phyloP scores from a whole-genome alignment of 1,139 yeast genomes.

The Debaryomycetaceae sp. region DNA sequence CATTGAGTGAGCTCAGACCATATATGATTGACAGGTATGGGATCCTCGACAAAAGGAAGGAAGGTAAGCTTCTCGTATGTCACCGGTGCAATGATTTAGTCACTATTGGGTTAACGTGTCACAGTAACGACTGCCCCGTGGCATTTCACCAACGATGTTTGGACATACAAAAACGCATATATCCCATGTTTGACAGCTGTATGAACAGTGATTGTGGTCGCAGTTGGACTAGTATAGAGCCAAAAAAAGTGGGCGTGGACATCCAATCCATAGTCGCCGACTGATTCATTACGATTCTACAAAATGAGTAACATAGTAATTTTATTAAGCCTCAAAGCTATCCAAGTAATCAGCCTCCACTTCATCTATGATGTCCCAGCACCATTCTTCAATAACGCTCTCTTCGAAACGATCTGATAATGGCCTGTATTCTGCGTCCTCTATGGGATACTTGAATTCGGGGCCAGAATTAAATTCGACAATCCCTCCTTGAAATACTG shows the following conservation, averaged over 20 bases:
- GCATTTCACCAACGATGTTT: constrained; percentile 52
- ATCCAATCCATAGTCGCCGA: constrained; percentile 6
- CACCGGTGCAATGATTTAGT: constrained; percentile 54
- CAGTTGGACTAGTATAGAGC: constrained; percentile 6
- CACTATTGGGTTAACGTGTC: constrained; percentile 49
- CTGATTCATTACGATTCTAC: neutral
- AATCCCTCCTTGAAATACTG: constrained; percentile 77
- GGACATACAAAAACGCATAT: constrained; percentile 29
- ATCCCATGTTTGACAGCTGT: constrained; percentile 4
- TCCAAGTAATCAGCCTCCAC: constrained; percentile 66
- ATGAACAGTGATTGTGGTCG: constrained; percentile 2
- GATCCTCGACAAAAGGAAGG: constrained; percentile 18
- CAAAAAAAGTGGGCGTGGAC: constrained; percentile 18
- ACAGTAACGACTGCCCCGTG: constrained; percentile 26
- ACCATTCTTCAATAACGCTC: constrained; percentile 74
- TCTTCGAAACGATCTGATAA: constrained; percentile 64
- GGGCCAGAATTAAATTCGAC: constrained; percentile 73
- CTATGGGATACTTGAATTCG: constrained; percentile 47
- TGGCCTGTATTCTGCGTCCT: constrained; percentile 34
- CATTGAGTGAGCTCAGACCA: constrained; percentile 46
- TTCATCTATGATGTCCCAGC: constrained; percentile 83
- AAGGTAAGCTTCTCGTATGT: constrained; percentile 47
- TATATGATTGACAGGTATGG: constrained; percentile 46
- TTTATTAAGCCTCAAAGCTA: constrained; percentile 27
- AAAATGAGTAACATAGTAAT: neutral